A percentile compares a stretch with the other conserved stretches of the same genome.
These are phyloP conservation scores for Microthlaspi erraticum DNA, from an alignment of 345 rosid species.

Conservation along the genomic window DNA sequence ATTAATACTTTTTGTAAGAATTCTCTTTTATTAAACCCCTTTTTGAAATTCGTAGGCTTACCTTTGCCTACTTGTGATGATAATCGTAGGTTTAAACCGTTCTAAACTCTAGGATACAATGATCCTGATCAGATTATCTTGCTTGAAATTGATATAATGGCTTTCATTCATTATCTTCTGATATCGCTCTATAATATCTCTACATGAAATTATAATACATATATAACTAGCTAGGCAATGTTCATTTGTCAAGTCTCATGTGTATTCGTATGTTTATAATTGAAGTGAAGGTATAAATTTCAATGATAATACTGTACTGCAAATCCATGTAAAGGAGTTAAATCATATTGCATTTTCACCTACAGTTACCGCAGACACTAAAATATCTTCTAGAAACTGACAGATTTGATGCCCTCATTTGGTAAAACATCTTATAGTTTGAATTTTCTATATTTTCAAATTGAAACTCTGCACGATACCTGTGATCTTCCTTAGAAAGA, in stretches of 20 bases:
- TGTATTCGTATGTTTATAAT: slow-evolving; percentile 27
- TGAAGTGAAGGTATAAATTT: slow-evolving; percentile 19
- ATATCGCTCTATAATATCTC: background rate
- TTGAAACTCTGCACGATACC: slow-evolving; percentile 37
- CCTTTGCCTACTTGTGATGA: slow-evolving; percentile 19
- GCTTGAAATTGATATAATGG: background rate
- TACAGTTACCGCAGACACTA: slow-evolving; percentile 32
- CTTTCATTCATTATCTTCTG: slow-evolving; percentile 5
- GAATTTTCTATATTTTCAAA: slow-evolving; percentile 23
- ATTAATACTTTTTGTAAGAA: slow-evolving; percentile 5
- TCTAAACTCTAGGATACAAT: slow-evolving; percentile 12
- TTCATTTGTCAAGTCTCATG: slow-evolving; percentile 23
- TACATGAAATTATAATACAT: background rate
- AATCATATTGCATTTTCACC: slow-evolving; percentile 31
- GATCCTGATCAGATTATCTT: slow-evolving; percentile 18
- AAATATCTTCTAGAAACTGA: slow-evolving; percentile 26
- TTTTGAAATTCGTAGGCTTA: background rate
- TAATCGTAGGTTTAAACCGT: slow-evolving; percentile 8
- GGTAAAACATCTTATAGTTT: slow-evolving; percentile 37
- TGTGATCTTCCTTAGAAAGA: slow-evolving; percentile 28
- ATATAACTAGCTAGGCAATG: slow-evolving; percentile 4
- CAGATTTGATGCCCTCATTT: slow-evolving; percentile 36
- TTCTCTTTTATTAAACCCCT: background rate
- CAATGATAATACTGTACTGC: slow-evolving; percentile 16
- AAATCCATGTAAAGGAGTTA: background rate